phyloP scores from a whole-genome alignment of 2,329 filamentous ascomycete species.

The Diaporthe batatas region DNA sequence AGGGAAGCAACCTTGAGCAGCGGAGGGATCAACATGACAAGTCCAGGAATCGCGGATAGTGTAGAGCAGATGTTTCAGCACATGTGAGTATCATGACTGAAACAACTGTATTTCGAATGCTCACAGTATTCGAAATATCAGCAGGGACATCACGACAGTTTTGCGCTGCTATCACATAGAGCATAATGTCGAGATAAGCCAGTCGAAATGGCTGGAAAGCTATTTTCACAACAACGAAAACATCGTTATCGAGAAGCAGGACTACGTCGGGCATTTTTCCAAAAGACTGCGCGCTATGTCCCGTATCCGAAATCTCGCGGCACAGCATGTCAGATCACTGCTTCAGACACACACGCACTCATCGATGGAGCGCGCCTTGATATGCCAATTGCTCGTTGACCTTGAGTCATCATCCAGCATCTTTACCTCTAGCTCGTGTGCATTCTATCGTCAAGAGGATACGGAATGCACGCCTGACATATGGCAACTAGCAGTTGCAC shows the following conservation, averaged over 20 bases:
- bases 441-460: not conserved
- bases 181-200: not conserved
- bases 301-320: not conserved
- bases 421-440: not conserved
- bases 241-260: rapidly evolving
- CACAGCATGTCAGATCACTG: not conserved
- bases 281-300: not conserved
- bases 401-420: not conserved
- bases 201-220: not conserved
- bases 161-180: not conserved
- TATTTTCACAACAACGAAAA: not conserved
- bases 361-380: not conserved
- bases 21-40: not conserved
- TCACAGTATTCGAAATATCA: not conserved
- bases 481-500: not conserved
- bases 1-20: not conserved
- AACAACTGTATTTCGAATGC: rapidly evolving
- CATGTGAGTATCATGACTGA: not conserved
- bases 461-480: rapidly evolving
- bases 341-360: not conserved
- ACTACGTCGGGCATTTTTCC: not conserved
- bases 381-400: slow-evolving; percentile 7
- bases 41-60: not conserved
- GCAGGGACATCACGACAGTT: not conserved
- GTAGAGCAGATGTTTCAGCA: not conserved